Percentiles rank a stretch among this genome's conserved stretches.
phyloP scores from a whole-genome alignment of 164 flowering plant genomes.

The Dillenia suffruticosa region DNA sequence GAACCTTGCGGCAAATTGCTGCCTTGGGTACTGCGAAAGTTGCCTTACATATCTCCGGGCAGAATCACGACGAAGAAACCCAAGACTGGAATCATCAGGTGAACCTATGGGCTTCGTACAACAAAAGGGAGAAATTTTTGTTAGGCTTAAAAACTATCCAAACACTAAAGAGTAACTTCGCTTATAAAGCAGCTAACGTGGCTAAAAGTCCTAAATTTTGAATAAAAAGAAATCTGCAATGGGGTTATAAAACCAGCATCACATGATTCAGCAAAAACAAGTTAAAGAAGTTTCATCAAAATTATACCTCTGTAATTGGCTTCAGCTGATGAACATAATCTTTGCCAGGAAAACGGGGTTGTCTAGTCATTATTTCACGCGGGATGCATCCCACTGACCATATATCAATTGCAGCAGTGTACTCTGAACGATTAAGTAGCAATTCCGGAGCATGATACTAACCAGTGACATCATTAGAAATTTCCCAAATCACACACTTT shows the following conservation, averaged over 20 bases:
- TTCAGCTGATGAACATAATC: constrained; percentile 91
- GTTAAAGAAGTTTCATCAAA: background rate
- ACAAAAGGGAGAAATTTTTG: constrained; percentile 5
- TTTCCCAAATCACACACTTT: no score
- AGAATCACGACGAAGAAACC: constrained; percentile 91
- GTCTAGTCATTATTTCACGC: constrained; percentile 77
- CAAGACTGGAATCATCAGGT: constrained; percentile 92
- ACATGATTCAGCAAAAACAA: no score
- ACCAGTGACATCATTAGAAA: constrained; percentile 73
- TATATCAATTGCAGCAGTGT: constrained; percentile 92
- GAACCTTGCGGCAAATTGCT: constrained; percentile 62
- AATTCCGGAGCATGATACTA: constrained; percentile 98
- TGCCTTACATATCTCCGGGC: constrained; percentile 88
- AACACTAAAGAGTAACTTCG: background rate
- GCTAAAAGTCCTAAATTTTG: background rate
- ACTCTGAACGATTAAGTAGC: constrained; percentile 93
- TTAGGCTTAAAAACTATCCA: constrained; percentile 5
- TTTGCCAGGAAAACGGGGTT: constrained; percentile 85
- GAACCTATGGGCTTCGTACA: constrained; percentile 76
- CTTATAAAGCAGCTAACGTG: no score
- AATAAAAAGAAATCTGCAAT: background rate
- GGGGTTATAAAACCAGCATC: no score
- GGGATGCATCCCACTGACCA: constrained; percentile 98
- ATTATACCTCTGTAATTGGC: constrained; percentile 78
- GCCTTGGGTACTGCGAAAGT: constrained; percentile 84